A percentile compares a stretch with the other conserved stretches of the same genome.
phyloP scores from a whole-genome alignment of 2,329 filamentous ascomycete species.

The Cladosporium colombiae region DNA sequence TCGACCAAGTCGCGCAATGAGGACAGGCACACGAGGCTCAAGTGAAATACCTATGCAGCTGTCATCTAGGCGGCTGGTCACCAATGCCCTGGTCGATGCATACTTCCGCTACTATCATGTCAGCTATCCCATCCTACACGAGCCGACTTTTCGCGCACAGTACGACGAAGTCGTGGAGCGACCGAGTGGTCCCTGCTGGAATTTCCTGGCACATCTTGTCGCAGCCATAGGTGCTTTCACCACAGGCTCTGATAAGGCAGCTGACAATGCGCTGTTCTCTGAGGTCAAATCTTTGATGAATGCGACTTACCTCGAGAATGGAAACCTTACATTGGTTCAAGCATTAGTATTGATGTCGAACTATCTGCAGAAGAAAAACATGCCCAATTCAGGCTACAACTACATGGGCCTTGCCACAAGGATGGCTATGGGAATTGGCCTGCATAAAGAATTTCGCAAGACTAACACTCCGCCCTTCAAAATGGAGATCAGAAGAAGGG shows the following conservation, averaged over 20 bases:
- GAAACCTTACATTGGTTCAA: constrained; percentile 52
- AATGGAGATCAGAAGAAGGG: constrained; percentile 38
- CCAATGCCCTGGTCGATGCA: constrained; percentile 35
- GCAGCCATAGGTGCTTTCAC: constrained; percentile 49
- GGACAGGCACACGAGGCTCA: not conserved
- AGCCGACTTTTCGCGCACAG: constrained; percentile 51
- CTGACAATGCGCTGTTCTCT: constrained; percentile 46
- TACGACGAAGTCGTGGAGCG: constrained; percentile 47
- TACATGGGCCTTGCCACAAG: constrained; percentile 52
- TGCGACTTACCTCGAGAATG: constrained; percentile 50
- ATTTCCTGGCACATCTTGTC: constrained; percentile 49
- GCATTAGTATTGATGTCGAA: constrained; percentile 51
- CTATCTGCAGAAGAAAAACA: constrained; percentile 53
- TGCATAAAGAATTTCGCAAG: constrained; percentile 52
- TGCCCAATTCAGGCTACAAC: constrained; percentile 54
- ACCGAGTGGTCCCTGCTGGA: constrained; percentile 46
- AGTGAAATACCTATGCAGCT: constrained; percentile 28
- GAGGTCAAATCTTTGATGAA: constrained; percentile 50
- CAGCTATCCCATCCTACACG: constrained; percentile 51
- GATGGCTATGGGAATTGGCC: constrained; percentile 53
- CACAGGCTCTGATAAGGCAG: constrained; percentile 39
- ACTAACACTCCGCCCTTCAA: constrained; percentile 47
- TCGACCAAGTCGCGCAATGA: constrained; percentile 24
- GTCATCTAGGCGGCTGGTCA: constrained; percentile 30
- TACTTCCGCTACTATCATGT: constrained; percentile 51